Conservation (phyloP, 2,329 filamentous ascomycete species). For the Canariomyces notabilis region DNA sequence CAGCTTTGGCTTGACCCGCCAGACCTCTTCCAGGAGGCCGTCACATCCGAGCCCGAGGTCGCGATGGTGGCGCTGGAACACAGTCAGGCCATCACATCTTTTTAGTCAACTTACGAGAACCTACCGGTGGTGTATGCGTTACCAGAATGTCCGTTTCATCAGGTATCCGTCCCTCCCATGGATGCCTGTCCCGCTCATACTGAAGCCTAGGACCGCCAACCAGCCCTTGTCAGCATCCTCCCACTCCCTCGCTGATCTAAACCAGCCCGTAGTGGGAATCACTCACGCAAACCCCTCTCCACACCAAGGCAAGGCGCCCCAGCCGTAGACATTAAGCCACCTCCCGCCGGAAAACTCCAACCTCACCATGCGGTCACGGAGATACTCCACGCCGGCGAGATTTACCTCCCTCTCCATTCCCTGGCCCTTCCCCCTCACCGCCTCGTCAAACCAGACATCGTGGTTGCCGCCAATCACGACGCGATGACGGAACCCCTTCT, state of each 20-base stretch:
- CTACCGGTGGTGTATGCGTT: conserved; percentile 72
- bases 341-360: conserved; percentile 58
- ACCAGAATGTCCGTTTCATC: conserved; percentile 70
- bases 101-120: conserved; percentile 16
- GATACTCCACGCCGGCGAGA: conserved; percentile 66
- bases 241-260: neutral
- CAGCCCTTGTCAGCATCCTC: neutral
- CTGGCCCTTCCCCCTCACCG: conserved; percentile 49
- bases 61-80: conserved; percentile 56
- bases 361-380: conserved; percentile 63
- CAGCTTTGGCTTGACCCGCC: conserved; percentile 66
- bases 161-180: conserved; percentile 69
- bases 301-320: conserved; percentile 72
- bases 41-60: conserved; percentile 65
- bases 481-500: conserved; percentile 67
- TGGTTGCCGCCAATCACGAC: conserved; percentile 84
- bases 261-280: too few relatives aligned
- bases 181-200: conserved; percentile 59
- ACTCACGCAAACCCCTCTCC: conserved; percentile 59
- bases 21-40: conserved; percentile 64
- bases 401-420: conserved; percentile 50
- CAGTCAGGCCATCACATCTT: neutral
- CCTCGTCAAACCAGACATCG: conserved; percentile 77
- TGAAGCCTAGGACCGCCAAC: conserved; percentile 54
- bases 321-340: conserved; percentile 69